Conservation (phyloP, 1,284 basidiomycete genomes). For the Coniferiporia sulphurascens region DNA sequence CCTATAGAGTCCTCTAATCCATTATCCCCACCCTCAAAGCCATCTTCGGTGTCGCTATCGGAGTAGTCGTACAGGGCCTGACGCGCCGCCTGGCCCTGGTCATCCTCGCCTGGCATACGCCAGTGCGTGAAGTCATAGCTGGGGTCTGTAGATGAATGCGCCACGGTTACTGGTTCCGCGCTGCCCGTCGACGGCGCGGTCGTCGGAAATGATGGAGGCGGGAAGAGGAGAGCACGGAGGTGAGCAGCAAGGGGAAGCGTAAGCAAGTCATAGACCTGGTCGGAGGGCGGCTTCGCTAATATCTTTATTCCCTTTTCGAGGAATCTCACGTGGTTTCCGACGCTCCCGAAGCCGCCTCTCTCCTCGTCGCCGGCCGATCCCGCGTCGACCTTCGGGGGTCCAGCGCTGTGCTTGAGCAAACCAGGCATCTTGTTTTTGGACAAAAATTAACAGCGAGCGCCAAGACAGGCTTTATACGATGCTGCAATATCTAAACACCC, state of each 20-base stretch:
- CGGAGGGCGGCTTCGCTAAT: not conserved
- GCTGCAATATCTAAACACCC: not conserved
- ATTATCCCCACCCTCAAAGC: not conserved
- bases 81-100: slow-evolving; percentile 16
- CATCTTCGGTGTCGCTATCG: slow-evolving; percentile 13
- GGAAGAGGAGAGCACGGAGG: not conserved
- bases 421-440: not conserved
- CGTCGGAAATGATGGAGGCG: not conserved
- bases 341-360: not conserved
- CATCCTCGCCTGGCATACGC: slow-evolving; percentile 18
- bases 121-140: slow-evolving; percentile 13
- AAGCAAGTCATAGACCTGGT: not conserved
- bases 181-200: not conserved
- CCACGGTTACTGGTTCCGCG: not conserved
- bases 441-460: not conserved
- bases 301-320: not conserved
- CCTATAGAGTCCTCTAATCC: not conserved
- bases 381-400: not conserved
- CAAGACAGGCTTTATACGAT: not conserved
- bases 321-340: not conserved
- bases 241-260: not conserved
- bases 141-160: slow-evolving; percentile 5
- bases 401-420: not conserved
- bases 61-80: slow-evolving; percentile 9
- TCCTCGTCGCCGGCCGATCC: too few relatives aligned